Base-by-base conservation (phyloP, 768 basidiomycete species). In the Mycena amicta region DNA sequence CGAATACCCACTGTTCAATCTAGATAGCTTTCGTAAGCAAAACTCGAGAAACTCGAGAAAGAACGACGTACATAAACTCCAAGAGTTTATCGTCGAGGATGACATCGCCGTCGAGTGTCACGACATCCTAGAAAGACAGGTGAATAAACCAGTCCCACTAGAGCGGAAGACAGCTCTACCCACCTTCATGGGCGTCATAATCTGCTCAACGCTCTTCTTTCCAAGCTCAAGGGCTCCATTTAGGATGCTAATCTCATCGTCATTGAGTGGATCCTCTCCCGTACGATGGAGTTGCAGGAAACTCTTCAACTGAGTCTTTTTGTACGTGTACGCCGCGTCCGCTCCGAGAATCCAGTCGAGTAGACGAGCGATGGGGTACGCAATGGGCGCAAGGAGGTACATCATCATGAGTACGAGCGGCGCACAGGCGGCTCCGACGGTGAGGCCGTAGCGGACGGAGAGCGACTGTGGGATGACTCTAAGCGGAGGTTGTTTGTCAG, bases 341-440 rank as follows among this genome's bases (percentile, higher is more conserved):
- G 74, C 75, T 23, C 89, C 89, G 4, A 90, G 80, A 2, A 84
- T 76, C 28, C 70, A 72, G 66, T 90, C 89, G 27, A 90, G 78
- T 3, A 83, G 67, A 54, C 80, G 81, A 16, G 82, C 81, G 51
- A 78, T 80, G 0, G 82, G 82, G 64, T 75, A 86, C 0, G 85
- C 84, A 52, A 87, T 72, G 2, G 85, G 85, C 6, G 79, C 78
- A 75, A 53, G 13, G 4, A 81, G 55, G 59, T 78, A 78, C 82
- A 85, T 84, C 45, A 84, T 68, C 23, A 61, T 65, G 27, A 81
- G 73, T 4, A 86, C 84, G 64, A 85, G 77, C 0, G 82, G 82
- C 0, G 82, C 80, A 39, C 83, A 82, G 8, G 67, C 71, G 0
- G 85, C 83, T 4, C 85, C 85, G 57, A 87, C 80, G 2, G 75